Percentiles rank a stretch among this genome's conserved stretches.
Conservation (phyloP, 2,329 filamentous ascomycete species). For the Colletotrichum sp. region DNA sequence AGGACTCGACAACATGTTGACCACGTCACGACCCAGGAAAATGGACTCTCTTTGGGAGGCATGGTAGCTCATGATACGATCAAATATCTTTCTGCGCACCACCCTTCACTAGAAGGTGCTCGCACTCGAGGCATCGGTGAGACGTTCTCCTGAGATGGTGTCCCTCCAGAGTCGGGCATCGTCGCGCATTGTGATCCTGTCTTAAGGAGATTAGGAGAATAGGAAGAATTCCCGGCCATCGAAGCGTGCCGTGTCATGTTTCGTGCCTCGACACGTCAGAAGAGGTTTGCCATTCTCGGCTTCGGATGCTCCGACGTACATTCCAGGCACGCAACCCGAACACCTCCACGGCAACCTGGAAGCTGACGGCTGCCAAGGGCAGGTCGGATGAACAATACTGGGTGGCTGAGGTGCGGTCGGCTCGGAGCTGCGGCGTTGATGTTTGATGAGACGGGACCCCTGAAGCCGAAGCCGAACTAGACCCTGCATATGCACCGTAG, state of each 20-base stretch:
- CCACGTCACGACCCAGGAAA: slow-evolving; percentile 3
- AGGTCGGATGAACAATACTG: neutral
- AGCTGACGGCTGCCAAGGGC: neutral
- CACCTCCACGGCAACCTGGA: neutral
- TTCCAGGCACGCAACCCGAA: neutral
- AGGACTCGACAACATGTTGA: neutral
- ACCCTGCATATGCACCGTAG: neutral
- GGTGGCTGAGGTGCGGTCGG: neutral
- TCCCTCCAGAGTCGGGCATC: neutral
- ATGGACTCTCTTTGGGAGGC: neutral
- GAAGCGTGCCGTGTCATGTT: neutral
- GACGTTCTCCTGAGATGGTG: neutral
- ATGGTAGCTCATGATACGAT: neutral
- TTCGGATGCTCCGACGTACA: slow-evolving; percentile 5
- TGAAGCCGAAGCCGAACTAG: neutral
- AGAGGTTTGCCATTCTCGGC: neutral
- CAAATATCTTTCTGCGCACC: neutral
- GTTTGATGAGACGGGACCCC: neutral
- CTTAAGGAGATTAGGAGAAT: slow-evolving; percentile 21
- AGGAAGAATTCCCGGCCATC: slow-evolving; percentile 1
- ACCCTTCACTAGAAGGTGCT: neutral
- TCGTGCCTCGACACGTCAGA: slow-evolving; percentile 15
- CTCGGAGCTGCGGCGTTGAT: neutral
- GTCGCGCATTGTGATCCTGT: neutral
- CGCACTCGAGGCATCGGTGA: neutral